phyloP scores from a whole-genome alignment of 306 rosid genomes.

The Cicer arietinum region DNA sequence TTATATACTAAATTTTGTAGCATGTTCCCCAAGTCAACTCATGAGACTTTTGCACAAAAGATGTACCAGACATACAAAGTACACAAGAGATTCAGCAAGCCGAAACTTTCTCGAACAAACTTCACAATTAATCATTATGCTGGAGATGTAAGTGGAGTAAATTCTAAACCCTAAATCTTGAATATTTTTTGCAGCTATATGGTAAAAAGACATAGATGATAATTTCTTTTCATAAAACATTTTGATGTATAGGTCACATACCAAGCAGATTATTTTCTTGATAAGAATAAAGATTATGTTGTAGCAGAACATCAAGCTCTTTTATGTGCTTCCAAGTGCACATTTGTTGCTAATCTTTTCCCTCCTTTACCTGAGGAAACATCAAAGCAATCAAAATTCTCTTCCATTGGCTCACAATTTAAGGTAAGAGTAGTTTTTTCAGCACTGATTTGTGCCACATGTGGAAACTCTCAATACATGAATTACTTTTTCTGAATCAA shows the following conservation, averaged over 20 bases:
- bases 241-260: constrained; percentile 68
- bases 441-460: constrained; percentile 1
- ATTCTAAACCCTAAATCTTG: background rate
- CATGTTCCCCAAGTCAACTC: constrained; percentile 92
- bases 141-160: constrained; percentile 72
- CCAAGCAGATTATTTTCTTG: constrained; percentile 85
- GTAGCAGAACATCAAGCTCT: constrained; percentile 92
- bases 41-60: constrained; percentile 90
- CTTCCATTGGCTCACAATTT: constrained; percentile 81
- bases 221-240: constrained; percentile 29
- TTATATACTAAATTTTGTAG: constrained; percentile 52
- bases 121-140: constrained; percentile 88
- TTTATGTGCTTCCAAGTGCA: constrained; percentile 70
- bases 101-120: constrained; percentile 83
- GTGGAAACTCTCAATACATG: constrained; percentile 24
- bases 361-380: constrained; percentile 83
- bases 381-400: constrained; percentile 86
- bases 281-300: constrained; percentile 87
- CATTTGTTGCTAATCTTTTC: constrained; percentile 75
- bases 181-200: background rate
- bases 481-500: constrained; percentile 44
- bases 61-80: constrained; percentile 87
- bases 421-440: constrained; percentile 58
- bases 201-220: constrained; percentile 15
- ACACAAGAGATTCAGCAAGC: constrained; percentile 86